These are phyloP conservation scores for Diaporthe humulicola DNA, from an alignment of 2,329 filamentous ascomycete genomes.

Conservation along the genomic window DNA sequence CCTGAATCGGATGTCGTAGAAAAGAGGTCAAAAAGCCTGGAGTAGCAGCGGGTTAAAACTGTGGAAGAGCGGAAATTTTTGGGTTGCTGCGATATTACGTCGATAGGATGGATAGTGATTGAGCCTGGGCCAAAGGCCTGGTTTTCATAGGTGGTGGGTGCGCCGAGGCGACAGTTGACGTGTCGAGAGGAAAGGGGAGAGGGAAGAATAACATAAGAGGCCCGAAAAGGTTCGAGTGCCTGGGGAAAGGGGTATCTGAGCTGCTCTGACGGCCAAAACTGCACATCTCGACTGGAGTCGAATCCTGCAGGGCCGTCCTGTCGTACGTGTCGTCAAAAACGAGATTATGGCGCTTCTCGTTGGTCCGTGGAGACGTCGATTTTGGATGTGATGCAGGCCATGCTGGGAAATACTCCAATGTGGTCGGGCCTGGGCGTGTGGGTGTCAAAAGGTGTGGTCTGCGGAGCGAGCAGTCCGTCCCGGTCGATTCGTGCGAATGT, in stretches of 20 bases:
- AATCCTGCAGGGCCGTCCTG: slow-evolving; percentile 33
- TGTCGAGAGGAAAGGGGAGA: slow-evolving; percentile 26
- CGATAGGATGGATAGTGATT: slow-evolving; percentile 35
- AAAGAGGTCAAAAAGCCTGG: slow-evolving; percentile 31
- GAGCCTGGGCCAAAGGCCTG: slow-evolving; percentile 23
- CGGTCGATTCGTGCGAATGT: slow-evolving; percentile 37
- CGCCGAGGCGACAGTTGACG: slow-evolving; percentile 32
- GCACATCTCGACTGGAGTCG: slow-evolving; percentile 34
- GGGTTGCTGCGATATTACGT: slow-evolving; percentile 36
- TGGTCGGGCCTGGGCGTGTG: slow-evolving; percentile 29
- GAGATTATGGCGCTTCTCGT: slow-evolving; percentile 42
- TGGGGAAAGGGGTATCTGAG: slow-evolving; percentile 40
- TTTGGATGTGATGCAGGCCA: slow-evolving; percentile 37
- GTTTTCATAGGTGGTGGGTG: slow-evolving; percentile 17
- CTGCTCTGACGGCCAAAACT: slow-evolving; percentile 39
- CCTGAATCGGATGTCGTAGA: slow-evolving; percentile 29
- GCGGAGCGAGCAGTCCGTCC: slow-evolving; percentile 25
- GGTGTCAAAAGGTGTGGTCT: slow-evolving; percentile 25
- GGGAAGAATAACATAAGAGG: slow-evolving; percentile 28
- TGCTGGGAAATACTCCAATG: slow-evolving; percentile 22
- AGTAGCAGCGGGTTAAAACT: slow-evolving; percentile 26
- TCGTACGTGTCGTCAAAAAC: slow-evolving; percentile 41
- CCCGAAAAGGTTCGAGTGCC: slow-evolving; percentile 34
- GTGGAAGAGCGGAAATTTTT: slow-evolving; percentile 34
- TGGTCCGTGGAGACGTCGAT: slow-evolving; percentile 38